Percentiles rank a stretch among this genome's conserved stretches.
Conservation (phyloP, 108 stramenopile genomes). For the Skeletonema costatum region DNA sequence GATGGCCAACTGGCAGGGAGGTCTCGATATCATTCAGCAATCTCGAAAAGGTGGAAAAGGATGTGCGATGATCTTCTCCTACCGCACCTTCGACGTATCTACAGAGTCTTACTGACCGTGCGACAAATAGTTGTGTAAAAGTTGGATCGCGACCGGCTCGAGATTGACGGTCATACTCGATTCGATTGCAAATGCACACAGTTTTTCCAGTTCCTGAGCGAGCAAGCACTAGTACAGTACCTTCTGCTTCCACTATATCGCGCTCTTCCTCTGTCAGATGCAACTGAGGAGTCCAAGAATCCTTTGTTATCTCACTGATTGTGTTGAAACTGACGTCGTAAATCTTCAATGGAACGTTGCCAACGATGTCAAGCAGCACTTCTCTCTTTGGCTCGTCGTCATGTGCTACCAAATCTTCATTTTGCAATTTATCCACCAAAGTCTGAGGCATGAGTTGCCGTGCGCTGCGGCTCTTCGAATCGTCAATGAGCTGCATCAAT, state of each 20-base stretch:
- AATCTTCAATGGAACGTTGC: slow-evolving; percentile 53
- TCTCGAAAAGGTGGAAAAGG: background rate
- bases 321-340: slow-evolving; percentile 33
- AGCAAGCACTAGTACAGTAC: slow-evolving; percentile 58
- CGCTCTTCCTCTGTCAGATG: slow-evolving; percentile 54
- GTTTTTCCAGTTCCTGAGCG: slow-evolving; percentile 63
- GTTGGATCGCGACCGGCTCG: background rate
- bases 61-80: background rate
- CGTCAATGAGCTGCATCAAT: background rate
- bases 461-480: slow-evolving; percentile 1
- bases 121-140: slow-evolving; percentile 54
- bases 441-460: slow-evolving; percentile 12
- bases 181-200: slow-evolving; percentile 45
- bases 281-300: slow-evolving; percentile 45
- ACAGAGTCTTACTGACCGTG: slow-evolving; percentile 44
- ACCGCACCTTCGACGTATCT: slow-evolving; percentile 42
- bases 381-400: background rate
- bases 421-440: background rate
- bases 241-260: slow-evolving; percentile 44
- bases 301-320: slow-evolving; percentile 19
- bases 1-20: background rate
- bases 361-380: slow-evolving; percentile 44
- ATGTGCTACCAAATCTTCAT: background rate
- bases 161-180: slow-evolving; percentile 49
- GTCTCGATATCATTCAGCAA: background rate